Base-by-base conservation (phyloP, 202 grass and related monocot species). In the Schoenoplectus tabernaemontani region DNA sequence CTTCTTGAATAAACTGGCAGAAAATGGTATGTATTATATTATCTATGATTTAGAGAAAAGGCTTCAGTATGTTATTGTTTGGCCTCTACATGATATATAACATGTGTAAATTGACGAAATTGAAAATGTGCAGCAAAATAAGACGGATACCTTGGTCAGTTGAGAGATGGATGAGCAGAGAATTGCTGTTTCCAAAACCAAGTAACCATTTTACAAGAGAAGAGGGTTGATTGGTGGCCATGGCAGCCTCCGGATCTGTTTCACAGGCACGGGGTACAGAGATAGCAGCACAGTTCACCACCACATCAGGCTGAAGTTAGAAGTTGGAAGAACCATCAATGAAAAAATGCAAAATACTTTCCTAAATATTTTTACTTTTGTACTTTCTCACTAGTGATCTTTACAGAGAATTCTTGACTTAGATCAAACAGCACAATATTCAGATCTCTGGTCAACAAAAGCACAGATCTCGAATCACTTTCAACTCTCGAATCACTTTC, bases 271-370 rank as follows among this genome's bases (percentile, higher is more conserved):
- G 91, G 50, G 94, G 94, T 59, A 93, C 66, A 12, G 94, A 97
- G 59, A 97, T 84, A 9, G 94, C 94, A 24, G 91, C 94, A 47
- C 91, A 97, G 73, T 97, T 97, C 7, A 97, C 87, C 43, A 93
- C 82, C 16, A 90, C 87, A 65, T 97, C 85, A 38, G 94, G 94
- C 91, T 97, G 84, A 76, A 78, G 12, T 51, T 3, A 13, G 15
- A 51, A 51, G 16, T 16, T 51, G 13, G 16, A 51, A 0, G 15
- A 51, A 16, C 48, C 12, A 17, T 48, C 12, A 12, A 12, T 48
- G 9, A 48, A 1, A 11, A 48, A 48, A 48, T 48, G 2, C 44
- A 48, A 48, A 48, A 48, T 48, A 12, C 44, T 48, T 28, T 28
- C 28, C 28, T 28, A 28, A 28, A 28, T 28, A 28, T 28, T 28